Evolutionary conservation across 495 filamentous ascomycete genomes (phyloP).

Genomic region (Cetradonia linearis): DNA sequence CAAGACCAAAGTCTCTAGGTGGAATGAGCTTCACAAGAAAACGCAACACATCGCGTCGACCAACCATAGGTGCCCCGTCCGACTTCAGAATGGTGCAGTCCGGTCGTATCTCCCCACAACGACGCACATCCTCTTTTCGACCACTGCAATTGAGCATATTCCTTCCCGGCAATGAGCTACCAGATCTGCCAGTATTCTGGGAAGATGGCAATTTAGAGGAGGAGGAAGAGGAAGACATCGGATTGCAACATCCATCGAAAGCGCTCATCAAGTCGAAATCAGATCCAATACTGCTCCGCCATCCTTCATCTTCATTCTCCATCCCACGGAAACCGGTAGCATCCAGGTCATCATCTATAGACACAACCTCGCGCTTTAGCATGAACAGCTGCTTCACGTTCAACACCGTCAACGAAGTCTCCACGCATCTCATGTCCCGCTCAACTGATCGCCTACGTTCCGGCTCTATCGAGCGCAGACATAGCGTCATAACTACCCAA

Average conservation of each 20-base stretch:
- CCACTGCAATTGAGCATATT: slow-evolving; percentile 72
- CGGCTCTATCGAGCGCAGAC: slow-evolving; percentile 13
- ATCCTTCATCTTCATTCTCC: slow-evolving; percentile 17
- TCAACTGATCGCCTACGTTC: slow-evolving; percentile 17
- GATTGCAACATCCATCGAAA: slow-evolving; percentile 19
- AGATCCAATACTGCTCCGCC: slow-evolving; percentile 21
- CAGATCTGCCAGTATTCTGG: slow-evolving; percentile 43
- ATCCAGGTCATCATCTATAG: slow-evolving; percentile 20
- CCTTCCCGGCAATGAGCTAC: slow-evolving; percentile 52
- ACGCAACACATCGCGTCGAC: slow-evolving; percentile 35
- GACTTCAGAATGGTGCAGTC: slow-evolving; percentile 43
- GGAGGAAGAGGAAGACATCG: slow-evolving; percentile 10
- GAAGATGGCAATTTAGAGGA: slow-evolving; percentile 15
- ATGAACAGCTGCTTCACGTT: slow-evolving; percentile 20
- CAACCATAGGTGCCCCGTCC: slow-evolving; percentile 43
- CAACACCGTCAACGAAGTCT: slow-evolving; percentile 2
- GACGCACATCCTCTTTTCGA: slow-evolving; percentile 40
- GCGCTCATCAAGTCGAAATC: slow-evolving; percentile 23
- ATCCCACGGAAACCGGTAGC: slow-evolving; percentile 24
- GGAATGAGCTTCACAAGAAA: slow-evolving; percentile 42
- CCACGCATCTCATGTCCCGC: slow-evolving; percentile 10
- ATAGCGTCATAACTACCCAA: slow-evolving; percentile 15
- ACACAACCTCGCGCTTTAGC: slow-evolving; percentile 19
- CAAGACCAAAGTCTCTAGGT: slow-evolving; percentile 31
- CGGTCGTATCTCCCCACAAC: slow-evolving; percentile 25